Evolutionary conservation across 305 asterid species (phyloP), one percentile per base, ranked within the genome.

Genomic region (Caryopteris hybrid): DNA sequence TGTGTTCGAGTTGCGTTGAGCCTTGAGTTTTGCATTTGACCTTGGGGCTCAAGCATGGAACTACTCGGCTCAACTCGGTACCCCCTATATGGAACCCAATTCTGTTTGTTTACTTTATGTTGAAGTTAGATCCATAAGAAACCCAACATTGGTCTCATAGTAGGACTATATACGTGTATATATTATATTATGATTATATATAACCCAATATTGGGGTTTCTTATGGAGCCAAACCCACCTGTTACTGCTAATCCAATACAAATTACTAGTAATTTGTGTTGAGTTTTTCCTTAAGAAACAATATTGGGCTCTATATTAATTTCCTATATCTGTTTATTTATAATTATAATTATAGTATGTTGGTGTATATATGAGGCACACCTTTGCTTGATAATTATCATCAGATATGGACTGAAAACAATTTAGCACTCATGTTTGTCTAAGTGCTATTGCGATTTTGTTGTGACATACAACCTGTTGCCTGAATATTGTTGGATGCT

Each of bases 401-500:
- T 29, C 63, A 27, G 22, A 39, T 50, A 11, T 41, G 66, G 18
- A 12, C n/a, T 13, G 66, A 68, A 47, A 38, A 66, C n/a, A 29
- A 23, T n/a, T 54, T 27, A 29, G 31, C 12, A 46, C 29, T 11
- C 55, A n/a, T n/a, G n/a, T 18, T 50, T 48, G 25, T 29, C 48
- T 29, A 43, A n/a, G 21, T 51, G 22, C 17, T 14, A 41, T 5
- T 6, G 25, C 20, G n/a, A 21, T 20, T 7, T 18, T 57, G 8
- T 64, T 34, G 7, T 34, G 31, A 36, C 57, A 17, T 53, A 0
- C 27, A 64, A 42, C 14, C 23, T 23, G 61, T 36, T 55, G 61
- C 62, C 69, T 58, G 38, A 29, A 36, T 55, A 12, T 38, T 36
- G 55, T 38, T 61, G 46, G 41, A 48, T 25, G 53, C 69, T 61